These are phyloP conservation scores for Geotrichum cucujoidarum DNA, from an alignment of 1,139 yeast genomes.

Conservation along the genomic window DNA sequence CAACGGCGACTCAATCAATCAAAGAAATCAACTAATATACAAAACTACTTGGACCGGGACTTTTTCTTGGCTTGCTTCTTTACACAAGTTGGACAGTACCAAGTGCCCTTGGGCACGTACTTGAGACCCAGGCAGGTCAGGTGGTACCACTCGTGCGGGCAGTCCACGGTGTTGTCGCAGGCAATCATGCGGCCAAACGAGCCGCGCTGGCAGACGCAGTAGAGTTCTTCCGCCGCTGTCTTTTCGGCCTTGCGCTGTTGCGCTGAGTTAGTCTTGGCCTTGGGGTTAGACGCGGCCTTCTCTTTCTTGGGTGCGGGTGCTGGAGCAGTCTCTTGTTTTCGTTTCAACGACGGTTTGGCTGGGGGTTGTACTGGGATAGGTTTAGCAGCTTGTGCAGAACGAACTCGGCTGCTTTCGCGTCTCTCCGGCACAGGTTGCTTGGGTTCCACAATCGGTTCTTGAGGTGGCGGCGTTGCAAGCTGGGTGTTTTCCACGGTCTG, in stretches of 20 bases:
- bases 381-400: too few relatives aligned
- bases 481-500: not conserved
- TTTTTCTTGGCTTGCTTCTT: conserved; percentile 8
- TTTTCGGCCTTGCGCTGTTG: too few relatives aligned
- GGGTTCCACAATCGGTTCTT: not conserved
- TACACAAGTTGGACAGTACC: conserved; percentile 16
- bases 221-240: too few relatives aligned
- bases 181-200: conserved; percentile 16
- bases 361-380: too few relatives aligned
- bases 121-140: conserved; percentile 5
- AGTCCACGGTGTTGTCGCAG: conserved; percentile 10
- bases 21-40: too few relatives aligned
- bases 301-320: not conserved
- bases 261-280: not conserved
- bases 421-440: not conserved
- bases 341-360: not conserved
- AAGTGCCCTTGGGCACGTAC: conserved; percentile 11
- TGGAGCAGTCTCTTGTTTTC: not conserved
- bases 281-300: not conserved
- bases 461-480: not conserved
- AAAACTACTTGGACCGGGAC: too few relatives aligned
- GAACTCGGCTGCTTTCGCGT: too few relatives aligned
- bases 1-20: too few relatives aligned
- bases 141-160: conserved; percentile 15
- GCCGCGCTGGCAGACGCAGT: conserved; percentile 11